phyloP scores from a whole-genome alignment of 116 monocot species.

The Papilionanthe hybrid region DNA sequence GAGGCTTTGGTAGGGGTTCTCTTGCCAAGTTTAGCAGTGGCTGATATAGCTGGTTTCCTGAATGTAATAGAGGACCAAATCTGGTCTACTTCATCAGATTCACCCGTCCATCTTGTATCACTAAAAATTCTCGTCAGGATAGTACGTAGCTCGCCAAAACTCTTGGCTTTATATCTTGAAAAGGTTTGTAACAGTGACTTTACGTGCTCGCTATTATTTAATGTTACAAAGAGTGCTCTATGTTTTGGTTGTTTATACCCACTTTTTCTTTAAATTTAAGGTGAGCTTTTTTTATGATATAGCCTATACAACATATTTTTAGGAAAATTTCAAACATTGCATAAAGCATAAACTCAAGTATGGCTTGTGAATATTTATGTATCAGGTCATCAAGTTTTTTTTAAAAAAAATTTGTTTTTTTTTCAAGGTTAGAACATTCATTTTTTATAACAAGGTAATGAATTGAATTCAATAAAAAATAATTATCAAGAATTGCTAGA shows the following conservation, averaged over 20 bases:
- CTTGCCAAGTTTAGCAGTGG: constrained; percentile 87
- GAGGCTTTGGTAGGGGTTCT: constrained; percentile 79
- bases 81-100: constrained; percentile 90
- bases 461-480: too few relatives aligned
- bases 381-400: background rate
- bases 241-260: background rate
- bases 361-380: background rate
- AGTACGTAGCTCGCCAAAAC: constrained; percentile 72
- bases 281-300: background rate
- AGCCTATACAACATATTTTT: background rate
- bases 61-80: constrained; percentile 82
- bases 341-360: background rate
- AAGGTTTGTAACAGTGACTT: constrained; percentile 49
- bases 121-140: constrained; percentile 80
- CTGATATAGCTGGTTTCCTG: constrained; percentile 71
- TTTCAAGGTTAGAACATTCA: too few relatives aligned
- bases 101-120: constrained; percentile 76
- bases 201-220: background rate
- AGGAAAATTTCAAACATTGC: background rate
- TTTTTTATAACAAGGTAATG: too few relatives aligned
- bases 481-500: too few relatives aligned
- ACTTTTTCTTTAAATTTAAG: background rate
- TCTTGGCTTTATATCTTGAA: constrained; percentile 70
- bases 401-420: background rate
- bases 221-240: background rate